Conservation (phyloP, 371 early-diverging fungal genomes). For the Syncephalastrum sp. region DNA sequence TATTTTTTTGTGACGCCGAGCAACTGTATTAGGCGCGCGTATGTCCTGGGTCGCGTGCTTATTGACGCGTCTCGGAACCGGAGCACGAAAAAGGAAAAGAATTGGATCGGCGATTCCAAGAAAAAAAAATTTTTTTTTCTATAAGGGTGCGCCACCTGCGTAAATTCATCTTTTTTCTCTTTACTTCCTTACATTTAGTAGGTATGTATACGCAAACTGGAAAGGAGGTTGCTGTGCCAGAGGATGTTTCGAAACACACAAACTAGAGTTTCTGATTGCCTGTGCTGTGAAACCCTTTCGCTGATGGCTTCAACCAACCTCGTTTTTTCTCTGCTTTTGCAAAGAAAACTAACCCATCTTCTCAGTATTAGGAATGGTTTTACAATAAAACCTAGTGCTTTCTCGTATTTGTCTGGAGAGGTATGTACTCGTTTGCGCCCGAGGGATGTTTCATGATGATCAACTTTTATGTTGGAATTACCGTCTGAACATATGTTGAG, state of each 20-base stretch:
- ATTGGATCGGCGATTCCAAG: too few relatives aligned
- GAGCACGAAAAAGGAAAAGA: too few relatives aligned
- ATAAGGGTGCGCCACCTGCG: too few relatives aligned
- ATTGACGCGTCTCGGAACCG: too few relatives aligned
- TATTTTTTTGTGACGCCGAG: too few relatives aligned
- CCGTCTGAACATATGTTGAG: conserved; percentile 39
- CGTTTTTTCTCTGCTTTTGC: conserved; percentile 4
- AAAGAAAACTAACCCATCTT: conserved; percentile 1
- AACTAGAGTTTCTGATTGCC: conserved; percentile 61
- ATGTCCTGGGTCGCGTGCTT: too few relatives aligned
- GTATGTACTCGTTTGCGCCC: too few relatives aligned
- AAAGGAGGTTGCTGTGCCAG: too few relatives aligned
- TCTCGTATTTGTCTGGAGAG: too few relatives aligned
- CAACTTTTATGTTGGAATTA: conserved; percentile 50
- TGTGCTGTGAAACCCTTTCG: conserved; percentile 39
- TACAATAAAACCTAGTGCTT: too few relatives aligned
- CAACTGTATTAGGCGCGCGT: too few relatives aligned
- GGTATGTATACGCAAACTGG: conserved; percentile 4
- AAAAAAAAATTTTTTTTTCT: too few relatives aligned
- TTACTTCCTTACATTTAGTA: conserved; percentile 4
- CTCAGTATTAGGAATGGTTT: neutral
- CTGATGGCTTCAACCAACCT: conserved; percentile 34
- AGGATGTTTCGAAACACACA: conserved; percentile 48
- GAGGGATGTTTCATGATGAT: conserved; percentile 30
- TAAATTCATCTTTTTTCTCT: conserved; percentile 5